A percentile compares a stretch with the other conserved stretches of the same genome.
phyloP scores from a whole-genome alignment of 2,329 filamentous ascomycete genomes.

The Epichloe hybrida region DNA sequence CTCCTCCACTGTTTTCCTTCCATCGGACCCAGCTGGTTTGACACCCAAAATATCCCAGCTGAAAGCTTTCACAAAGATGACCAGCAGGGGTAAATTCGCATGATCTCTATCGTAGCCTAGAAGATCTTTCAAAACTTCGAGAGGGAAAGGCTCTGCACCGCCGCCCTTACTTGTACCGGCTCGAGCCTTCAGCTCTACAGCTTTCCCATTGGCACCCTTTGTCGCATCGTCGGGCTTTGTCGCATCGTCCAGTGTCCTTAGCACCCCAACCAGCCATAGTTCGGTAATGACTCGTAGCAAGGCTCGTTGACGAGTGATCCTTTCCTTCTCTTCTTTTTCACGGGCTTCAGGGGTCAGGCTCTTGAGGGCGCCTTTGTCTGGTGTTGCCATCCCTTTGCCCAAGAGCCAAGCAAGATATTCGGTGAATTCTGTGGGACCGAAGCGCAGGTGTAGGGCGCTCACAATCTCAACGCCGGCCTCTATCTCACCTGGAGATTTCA shows the following conservation, averaged over 20 bases:
- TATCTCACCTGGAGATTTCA: conserved; percentile 85
- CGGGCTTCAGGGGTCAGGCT: conserved; percentile 66
- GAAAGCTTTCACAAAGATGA: conserved; percentile 92
- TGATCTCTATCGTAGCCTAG: conserved; percentile 90
- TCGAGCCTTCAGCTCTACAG: conserved; percentile 44
- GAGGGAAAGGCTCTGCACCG: conserved; percentile 76
- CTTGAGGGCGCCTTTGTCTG: conserved; percentile 75
- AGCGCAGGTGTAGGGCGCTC: conserved; percentile 89
- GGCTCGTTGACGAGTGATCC: conserved; percentile 70
- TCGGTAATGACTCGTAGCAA: conserved; percentile 86
- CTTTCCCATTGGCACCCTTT: conserved; percentile 49
- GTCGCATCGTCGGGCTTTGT: conserved; percentile 49
- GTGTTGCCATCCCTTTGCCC: conserved; percentile 79
- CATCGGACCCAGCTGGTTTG: conserved; percentile 55
- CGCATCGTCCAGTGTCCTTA: conserved; percentile 65
- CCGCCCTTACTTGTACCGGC: conserved; percentile 41
- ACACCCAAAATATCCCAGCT: conserved; percentile 89
- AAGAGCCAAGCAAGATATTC: conserved; percentile 85
- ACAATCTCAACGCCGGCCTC: conserved; percentile 85
- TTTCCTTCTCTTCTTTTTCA: conserved; percentile 93
- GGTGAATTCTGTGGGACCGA: conserved; percentile 81
- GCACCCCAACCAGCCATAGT: conserved; percentile 81
- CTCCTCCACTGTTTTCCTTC: conserved; percentile 72
- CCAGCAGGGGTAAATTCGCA: conserved; percentile 76
- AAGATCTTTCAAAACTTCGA: conserved; percentile 96